phyloP scores from a whole-genome alignment of 2,329 filamentous ascomycete genomes.

The Fusarium subglutinans region DNA sequence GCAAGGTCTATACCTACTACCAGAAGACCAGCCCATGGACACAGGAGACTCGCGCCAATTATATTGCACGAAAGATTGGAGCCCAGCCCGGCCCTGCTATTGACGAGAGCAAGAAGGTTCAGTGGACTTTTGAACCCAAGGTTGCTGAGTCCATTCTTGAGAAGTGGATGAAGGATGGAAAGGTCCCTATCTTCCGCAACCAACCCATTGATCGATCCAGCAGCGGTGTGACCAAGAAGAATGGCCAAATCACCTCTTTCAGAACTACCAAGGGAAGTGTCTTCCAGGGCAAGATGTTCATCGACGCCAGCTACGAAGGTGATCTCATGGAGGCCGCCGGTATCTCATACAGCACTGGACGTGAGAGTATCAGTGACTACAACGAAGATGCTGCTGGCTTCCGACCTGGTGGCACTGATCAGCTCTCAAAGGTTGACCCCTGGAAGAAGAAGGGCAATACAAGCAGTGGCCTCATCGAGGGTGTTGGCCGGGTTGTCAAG shows the following conservation, averaged over 20 bases:
- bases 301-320: constrained; percentile 36
- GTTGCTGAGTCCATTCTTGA: constrained; percentile 29
- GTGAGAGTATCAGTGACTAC: constrained; percentile 20
- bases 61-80: constrained; percentile 21
- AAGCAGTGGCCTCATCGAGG: constrained; percentile 19
- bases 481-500: constrained; percentile 19
- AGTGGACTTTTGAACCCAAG: constrained; percentile 38
- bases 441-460: constrained; percentile 18
- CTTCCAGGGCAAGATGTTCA: constrained; percentile 33
- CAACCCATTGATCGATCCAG: constrained; percentile 18
- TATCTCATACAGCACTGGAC: constrained; percentile 26
- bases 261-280: constrained; percentile 14
- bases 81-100: constrained; percentile 35
- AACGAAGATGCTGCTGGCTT: constrained; percentile 26
- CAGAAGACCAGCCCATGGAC: constrained; percentile 17
- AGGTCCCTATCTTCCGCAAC: constrained; percentile 30
- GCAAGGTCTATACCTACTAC: constrained; percentile 24
- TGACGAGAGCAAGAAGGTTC: constrained; percentile 24
- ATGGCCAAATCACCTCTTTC: constrained; percentile 24
- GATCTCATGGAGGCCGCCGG: constrained; percentile 34
- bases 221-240: constrained; percentile 19
- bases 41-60: constrained; percentile 22
- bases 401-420: neutral
- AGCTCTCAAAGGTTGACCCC: constrained; percentile 18
- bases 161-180: constrained; percentile 33